Conservation (phyloP, 768 basidiomycete genomes). For the Arthromyces matolae region DNA sequence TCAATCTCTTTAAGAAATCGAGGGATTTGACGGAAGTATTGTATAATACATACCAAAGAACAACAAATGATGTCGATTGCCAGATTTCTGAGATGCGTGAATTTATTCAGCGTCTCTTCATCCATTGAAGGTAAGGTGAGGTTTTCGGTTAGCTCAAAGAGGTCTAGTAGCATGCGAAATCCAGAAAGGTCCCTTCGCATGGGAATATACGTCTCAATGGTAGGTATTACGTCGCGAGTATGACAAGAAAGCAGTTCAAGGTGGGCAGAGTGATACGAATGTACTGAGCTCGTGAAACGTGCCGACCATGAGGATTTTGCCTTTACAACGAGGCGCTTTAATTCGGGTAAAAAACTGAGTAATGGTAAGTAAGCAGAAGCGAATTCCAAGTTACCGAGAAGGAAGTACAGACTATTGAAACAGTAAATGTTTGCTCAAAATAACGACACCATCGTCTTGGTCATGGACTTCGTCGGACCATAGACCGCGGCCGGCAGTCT, state of each 20-base stretch:
- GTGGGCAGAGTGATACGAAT: constrained; percentile 35
- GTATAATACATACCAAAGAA: constrained; percentile 55
- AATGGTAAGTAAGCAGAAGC: constrained; percentile 2
- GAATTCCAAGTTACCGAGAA: constrained; percentile 8
- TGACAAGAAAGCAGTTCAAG: constrained; percentile 24
- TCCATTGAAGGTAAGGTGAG: constrained; percentile 32
- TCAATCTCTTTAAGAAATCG: constrained; percentile 4
- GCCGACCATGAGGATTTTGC: constrained; percentile 36
- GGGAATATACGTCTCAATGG: constrained; percentile 45
- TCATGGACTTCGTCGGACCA: constrained; percentile 15
- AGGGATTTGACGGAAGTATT: constrained; percentile 5
- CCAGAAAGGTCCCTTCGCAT: constrained; percentile 48
- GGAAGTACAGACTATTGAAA: constrained; percentile 32
- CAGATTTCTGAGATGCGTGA: constrained; percentile 32
- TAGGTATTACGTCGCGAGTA: constrained; percentile 27
- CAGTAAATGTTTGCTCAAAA: constrained; percentile 24
- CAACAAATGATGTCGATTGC: constrained; percentile 50
- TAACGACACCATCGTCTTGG: constrained; percentile 11
- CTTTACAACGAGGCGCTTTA: constrained; percentile 31
- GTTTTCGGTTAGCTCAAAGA: constrained; percentile 53
- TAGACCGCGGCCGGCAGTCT: constrained; percentile 15
- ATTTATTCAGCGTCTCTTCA: constrained; percentile 19
- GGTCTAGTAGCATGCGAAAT: constrained; percentile 43
- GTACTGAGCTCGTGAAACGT: constrained; percentile 35
- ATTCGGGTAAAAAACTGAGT: constrained; percentile 37